Evolutionary conservation across 768 basidiomycete species (phyloP).

Genomic region (Russula olivacea): DNA sequence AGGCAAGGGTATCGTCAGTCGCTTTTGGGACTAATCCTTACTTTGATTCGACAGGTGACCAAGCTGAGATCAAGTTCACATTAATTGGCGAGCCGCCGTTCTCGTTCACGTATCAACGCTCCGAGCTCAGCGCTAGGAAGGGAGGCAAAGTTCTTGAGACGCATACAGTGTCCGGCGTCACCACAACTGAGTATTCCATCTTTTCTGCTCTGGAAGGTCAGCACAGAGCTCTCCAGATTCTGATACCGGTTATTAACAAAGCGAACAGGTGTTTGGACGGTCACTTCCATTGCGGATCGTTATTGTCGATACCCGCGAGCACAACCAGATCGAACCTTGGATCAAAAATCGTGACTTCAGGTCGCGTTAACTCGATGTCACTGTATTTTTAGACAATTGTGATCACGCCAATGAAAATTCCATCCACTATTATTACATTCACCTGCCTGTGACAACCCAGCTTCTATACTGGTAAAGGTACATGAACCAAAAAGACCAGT

Average conservation of each 20-base stretch:
- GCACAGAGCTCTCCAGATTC: conserved; percentile 25
- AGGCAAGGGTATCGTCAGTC: conserved; percentile 41
- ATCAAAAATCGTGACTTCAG: conserved; percentile 32
- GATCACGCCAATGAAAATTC: conserved; percentile 13
- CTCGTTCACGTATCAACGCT: conserved; percentile 89
- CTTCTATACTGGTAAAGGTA: not conserved
- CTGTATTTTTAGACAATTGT: conserved; percentile 23
- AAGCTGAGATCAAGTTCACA: conserved; percentile 90
- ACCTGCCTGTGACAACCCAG: not conserved
- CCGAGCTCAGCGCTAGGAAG: conserved; percentile 63
- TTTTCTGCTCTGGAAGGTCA: conserved; percentile 87
- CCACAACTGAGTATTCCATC: conserved; percentile 75
- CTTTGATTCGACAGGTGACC: conserved; percentile 52
- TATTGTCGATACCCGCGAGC: conserved; percentile 85
- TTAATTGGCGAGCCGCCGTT: conserved; percentile 92
- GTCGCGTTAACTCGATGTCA: conserved; percentile 5
- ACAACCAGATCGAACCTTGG: conserved; percentile 45
- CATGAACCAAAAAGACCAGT: not conserved
- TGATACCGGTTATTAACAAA: conserved; percentile 5
- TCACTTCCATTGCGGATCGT: conserved; percentile 85
- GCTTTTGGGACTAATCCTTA: not conserved
- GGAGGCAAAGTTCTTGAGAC: conserved; percentile 83
- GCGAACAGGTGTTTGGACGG: conserved; percentile 75
- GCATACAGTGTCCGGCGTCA: conserved; percentile 80
- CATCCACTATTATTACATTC: conserved; percentile 17